These are phyloP conservation scores for Lenwebbia sp. DNA, from an alignment of 345 rosid genomes.

Conservation along the genomic window DNA sequence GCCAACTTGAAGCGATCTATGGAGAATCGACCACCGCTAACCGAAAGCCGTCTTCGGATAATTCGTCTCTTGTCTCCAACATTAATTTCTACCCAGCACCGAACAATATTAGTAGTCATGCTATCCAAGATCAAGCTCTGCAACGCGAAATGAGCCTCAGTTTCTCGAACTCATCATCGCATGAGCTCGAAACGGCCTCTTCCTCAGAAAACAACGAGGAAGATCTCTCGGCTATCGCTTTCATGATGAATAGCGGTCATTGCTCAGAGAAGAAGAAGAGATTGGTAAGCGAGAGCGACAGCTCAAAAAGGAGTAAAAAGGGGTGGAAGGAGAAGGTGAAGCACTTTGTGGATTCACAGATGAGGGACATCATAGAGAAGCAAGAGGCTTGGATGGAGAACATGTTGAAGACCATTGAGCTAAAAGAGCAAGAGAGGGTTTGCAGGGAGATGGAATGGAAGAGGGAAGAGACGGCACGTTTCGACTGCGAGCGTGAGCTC, in stretches of 20 bases:
- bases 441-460: conserved; percentile 42
- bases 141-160: conserved; percentile 19
- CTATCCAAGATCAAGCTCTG: neutral
- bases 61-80: neutral
- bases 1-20: conserved; percentile 49
- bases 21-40: conserved; percentile 17
- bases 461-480: conserved; percentile 31
- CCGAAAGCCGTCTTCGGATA: neutral
- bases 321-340: conserved; percentile 37
- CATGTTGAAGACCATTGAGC: conserved; percentile 40
- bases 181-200: conserved; percentile 37
- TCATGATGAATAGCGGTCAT: conserved; percentile 22
- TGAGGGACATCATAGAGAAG: conserved; percentile 32
- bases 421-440: conserved; percentile 35
- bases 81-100: neutral
- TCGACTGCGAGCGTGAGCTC: conserved; percentile 24
- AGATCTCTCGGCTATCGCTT: conserved; percentile 40
- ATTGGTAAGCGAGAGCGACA: neutral
- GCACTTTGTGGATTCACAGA: conserved; percentile 25
- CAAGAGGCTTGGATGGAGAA: conserved; percentile 61
- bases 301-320: conserved; percentile 4
- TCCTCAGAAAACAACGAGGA: conserved; percentile 26
- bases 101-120: conserved; percentile 1
- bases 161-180: conserved; percentile 25
- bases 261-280: conserved; percentile 11